phyloP scores from a whole-genome alignment of 495 filamentous ascomycete genomes.

The Darksidea phi region DNA sequence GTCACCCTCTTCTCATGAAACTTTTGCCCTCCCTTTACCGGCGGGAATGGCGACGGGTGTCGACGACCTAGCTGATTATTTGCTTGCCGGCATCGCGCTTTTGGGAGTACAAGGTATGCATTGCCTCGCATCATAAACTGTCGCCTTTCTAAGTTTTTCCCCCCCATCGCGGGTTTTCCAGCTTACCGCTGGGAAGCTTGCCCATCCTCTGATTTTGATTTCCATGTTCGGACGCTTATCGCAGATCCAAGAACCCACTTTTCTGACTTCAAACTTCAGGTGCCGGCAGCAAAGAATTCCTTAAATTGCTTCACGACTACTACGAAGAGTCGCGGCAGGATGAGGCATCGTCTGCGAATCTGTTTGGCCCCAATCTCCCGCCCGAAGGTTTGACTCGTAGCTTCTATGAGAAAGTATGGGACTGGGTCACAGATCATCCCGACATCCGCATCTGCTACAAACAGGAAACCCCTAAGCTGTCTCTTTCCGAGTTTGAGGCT shows the following conservation, averaged over 20 bases:
- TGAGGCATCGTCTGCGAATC: no score
- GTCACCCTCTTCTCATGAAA: not conserved
- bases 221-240: not conserved
- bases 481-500: conserved; percentile 50
- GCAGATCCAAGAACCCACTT: not conserved
- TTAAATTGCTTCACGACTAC: conserved; percentile 25
- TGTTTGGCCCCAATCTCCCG: conserved; percentile 26
- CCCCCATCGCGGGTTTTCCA: no score
- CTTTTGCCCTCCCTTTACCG: not conserved
- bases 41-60: conserved; percentile 60
- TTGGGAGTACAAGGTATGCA: conserved; percentile 68
- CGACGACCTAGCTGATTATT: conserved; percentile 68
- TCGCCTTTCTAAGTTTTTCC: not conserved
- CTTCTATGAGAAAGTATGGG: conserved; percentile 57
- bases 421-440: conserved; percentile 54
- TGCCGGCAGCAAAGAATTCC: conserved; percentile 31
- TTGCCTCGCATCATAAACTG: conserved; percentile 15
- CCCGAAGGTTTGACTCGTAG: conserved; percentile 45
- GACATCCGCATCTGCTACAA: conserved; percentile 53
- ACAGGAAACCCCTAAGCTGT: conserved; percentile 47
- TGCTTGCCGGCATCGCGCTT: conserved; percentile 70
- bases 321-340: conserved; percentile 12
- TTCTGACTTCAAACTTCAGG: conserved; percentile 24
- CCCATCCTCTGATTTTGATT: conserved; percentile 1
- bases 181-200: no score